Conservation (phyloP, 352 stramenopile genomes). For the Peronospora destructor region DNA sequence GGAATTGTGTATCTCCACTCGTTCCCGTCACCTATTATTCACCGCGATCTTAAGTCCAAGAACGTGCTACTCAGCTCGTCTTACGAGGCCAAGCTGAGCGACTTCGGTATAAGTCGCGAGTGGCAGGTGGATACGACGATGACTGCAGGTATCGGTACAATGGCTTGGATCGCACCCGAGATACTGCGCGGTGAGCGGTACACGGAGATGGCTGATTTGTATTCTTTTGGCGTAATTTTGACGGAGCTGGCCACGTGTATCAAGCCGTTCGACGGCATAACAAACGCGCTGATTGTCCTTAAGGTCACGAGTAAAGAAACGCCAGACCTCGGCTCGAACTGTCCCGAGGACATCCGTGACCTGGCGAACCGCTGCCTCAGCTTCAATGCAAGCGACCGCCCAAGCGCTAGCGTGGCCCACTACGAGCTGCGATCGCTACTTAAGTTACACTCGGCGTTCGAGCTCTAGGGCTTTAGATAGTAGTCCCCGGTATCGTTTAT, state of each 20-base stretch:
- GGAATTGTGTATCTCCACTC: conserved; percentile 79
- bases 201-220: conserved; percentile 82
- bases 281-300: conserved; percentile 63
- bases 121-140: conserved; percentile 73
- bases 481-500: conserved; percentile 20
- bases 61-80: conserved; percentile 61
- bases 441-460: conserved; percentile 53
- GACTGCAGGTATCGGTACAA: conserved; percentile 77
- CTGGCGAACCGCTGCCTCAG: conserved; percentile 55
- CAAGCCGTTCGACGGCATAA: conserved; percentile 63
- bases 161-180: conserved; percentile 81
- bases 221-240: conserved; percentile 80
- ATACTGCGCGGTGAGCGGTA: conserved; percentile 76
- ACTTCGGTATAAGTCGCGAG: conserved; percentile 80
- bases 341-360: conserved; percentile 60
- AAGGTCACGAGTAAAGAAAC: conserved; percentile 71
- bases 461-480: conserved; percentile 25
- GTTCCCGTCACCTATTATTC: conserved; percentile 76
- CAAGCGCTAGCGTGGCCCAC: conserved; percentile 64
- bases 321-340: conserved; percentile 47
- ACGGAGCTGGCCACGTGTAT: conserved; percentile 62
- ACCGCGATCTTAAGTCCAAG: conserved; percentile 73
- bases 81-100: conserved; percentile 71
- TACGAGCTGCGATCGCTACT: conserved; percentile 72
- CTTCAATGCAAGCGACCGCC: conserved; percentile 53